phyloP scores from a whole-genome alignment of 345 rosid species.

The Geranium brycei region DNA sequence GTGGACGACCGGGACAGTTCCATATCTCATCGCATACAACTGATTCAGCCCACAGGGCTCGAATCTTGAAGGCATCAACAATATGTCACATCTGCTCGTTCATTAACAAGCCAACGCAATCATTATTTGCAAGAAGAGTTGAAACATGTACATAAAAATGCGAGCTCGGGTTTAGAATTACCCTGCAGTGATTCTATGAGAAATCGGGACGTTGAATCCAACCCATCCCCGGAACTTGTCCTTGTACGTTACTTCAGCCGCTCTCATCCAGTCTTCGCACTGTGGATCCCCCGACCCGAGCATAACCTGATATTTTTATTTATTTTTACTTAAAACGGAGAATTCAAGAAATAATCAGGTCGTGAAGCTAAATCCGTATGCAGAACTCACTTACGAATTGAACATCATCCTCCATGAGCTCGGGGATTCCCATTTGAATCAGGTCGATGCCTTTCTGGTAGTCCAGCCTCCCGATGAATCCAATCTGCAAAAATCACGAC shows the following conservation, averaged over 20 bases:
- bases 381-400: constrained; percentile 71
- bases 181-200: constrained; percentile 96
- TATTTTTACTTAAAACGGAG: not conserved
- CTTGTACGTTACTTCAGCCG: constrained; percentile 44
- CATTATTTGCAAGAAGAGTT: not conserved
- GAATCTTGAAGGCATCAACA: constrained; percentile 94
- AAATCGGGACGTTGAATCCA: constrained; percentile 81
- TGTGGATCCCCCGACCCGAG: constrained; percentile 80
- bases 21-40: constrained; percentile 95
- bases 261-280: constrained; percentile 85
- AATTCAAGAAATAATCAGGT: not conserved
- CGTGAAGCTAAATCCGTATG: constrained; percentile 4
- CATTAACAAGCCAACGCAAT: not conserved
- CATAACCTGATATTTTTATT: constrained; percentile 48
- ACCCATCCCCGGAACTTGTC: constrained; percentile 95
- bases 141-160: not conserved
- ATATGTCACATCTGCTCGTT: constrained; percentile 76
- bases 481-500: constrained; percentile 41
- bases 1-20: constrained; percentile 83
- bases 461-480: constrained; percentile 91
- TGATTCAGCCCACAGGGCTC: constrained; percentile 97
- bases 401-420: constrained; percentile 75
- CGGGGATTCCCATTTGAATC: constrained; percentile 52
- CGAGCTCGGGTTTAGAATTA: constrained; percentile 18
- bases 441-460: constrained; percentile 92